Percentiles rank a stretch among this genome's conserved stretches.
These are phyloP conservation scores for Hypericum androsaemum DNA, from an alignment of 345 rosid species.

Conservation along the genomic window DNA sequence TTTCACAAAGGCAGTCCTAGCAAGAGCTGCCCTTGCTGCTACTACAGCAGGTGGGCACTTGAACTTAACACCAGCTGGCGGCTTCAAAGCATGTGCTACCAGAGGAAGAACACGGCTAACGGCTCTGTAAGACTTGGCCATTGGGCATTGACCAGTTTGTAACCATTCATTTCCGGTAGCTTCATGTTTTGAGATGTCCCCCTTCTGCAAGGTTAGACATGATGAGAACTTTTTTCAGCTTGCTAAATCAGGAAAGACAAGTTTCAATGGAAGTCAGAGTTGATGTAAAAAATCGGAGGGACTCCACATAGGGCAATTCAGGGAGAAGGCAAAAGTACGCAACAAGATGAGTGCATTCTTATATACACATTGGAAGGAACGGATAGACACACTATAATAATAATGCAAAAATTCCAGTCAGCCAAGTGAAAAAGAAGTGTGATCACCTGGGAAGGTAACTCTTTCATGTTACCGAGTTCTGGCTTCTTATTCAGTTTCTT, in stretches of 20 bases:
- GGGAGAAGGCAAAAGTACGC: too few species aligned
- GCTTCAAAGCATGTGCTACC: conserved; percentile 69
- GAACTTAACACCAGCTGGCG: conserved; percentile 60
- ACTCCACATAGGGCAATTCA: too few species aligned
- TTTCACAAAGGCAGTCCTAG: conserved; percentile 79
- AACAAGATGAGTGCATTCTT: too few species aligned
- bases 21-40: conserved; percentile 82
- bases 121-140: conserved; percentile 82
- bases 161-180: conserved; percentile 81
- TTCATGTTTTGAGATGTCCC: conserved; percentile 50
- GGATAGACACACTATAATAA: too few species aligned
- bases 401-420: too few species aligned
- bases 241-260: conserved; percentile 9
- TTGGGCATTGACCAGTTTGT: conserved; percentile 80
- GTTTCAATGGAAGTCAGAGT: not conserved
- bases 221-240: conserved; percentile 16
- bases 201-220: conserved; percentile 21
- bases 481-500: conserved; percentile 46
- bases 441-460: conserved; percentile 58
- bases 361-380: too few species aligned
- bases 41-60: conserved; percentile 76
- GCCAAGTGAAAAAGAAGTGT: not conserved
- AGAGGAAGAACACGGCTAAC: conserved; percentile 73
- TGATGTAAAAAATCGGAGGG: too few species aligned
- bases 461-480: conserved; percentile 45